Conservation (phyloP, 1,284 basidiomycete species). For the Sporisorium graminicola region DNA sequence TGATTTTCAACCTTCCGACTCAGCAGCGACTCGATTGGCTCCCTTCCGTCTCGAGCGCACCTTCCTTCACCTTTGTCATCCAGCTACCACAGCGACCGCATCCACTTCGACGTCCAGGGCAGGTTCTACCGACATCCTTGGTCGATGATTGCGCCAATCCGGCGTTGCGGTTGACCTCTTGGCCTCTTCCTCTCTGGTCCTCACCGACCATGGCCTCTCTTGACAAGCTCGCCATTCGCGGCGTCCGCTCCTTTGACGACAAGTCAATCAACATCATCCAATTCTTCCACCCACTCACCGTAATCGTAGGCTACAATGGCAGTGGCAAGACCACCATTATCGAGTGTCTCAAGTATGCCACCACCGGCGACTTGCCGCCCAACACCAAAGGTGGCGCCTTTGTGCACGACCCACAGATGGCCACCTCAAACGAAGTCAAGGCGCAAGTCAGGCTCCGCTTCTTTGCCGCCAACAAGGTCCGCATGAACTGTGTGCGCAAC, state of each 20-base stretch:
- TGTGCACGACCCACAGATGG: slow-evolving; percentile 95
- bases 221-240: slow-evolving; percentile 69
- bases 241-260: slow-evolving; percentile 75
- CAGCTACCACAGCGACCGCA: background rate
- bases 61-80: background rate
- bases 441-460: slow-evolving; percentile 97
- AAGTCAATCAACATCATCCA: slow-evolving; percentile 94
- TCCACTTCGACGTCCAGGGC: too few species aligned
- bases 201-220: slow-evolving; percentile 57
- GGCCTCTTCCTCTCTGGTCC: background rate
- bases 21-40: slow-evolving; percentile 9
- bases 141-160: background rate
- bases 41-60: background rate
- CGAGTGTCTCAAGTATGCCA: slow-evolving; percentile 98
- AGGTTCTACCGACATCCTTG: background rate
- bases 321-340: slow-evolving; percentile 99
- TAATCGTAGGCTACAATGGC: slow-evolving; percentile 98
- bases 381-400: slow-evolving; percentile 98
- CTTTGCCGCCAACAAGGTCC: slow-evolving; percentile 79
- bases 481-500: slow-evolving; percentile 92
- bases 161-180: background rate
- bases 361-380: slow-evolving; percentile 96
- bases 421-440: slow-evolving; percentile 97
- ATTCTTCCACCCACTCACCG: slow-evolving; percentile 96
- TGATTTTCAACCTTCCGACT: slow-evolving; percentile 10